Evolutionary conservation across 139 green algal species (phyloP), one percentile per base, ranked within the genome.

Genomic region (Chlorella sorokiniana): DNA sequence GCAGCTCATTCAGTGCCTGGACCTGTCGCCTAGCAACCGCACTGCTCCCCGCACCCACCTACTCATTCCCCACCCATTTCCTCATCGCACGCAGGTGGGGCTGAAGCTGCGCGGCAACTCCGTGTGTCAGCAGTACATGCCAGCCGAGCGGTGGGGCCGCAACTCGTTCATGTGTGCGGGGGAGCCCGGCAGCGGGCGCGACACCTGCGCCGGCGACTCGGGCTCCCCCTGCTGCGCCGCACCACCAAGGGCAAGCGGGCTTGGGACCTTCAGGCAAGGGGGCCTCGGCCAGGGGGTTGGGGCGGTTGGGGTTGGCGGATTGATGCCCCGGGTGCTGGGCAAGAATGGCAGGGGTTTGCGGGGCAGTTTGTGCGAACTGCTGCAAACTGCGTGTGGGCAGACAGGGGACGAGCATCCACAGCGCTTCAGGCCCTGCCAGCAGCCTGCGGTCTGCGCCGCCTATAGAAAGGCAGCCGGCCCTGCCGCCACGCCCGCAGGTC

Each of bases 131-230:
- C 4, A 3, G 11, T 77, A 77, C 45, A 77, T 77, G 70, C 70
- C 70, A 22, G 10, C 2, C 4, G 70, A 77, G 45, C 45, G 44
- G 11, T 77, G 70, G 70, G 70, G 70, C 1, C 29, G 6, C 2
- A 77, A 77, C 45, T 45, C n/a, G 0, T 64, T 77, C 44, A 62
- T 77, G 7, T 77, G 70, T 74, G 40, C 68, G 40, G 68, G 68
- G 68, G 40, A 75, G 25, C 68, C 68, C 25, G 22, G 45, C 38
- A 18, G 8, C 1, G 9, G 35, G 14, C 42, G n/a, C n/a, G 70
- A 77, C 33, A 77, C 70, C 4, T 77, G 70, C 70, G 44, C 70
- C 1, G 70, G 70, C 10, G 70, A 77, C 31, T 61, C 40, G 18
- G 70, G 70, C 3, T 52, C 41, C 6, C 70, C 70, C n/a, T 77